Evolutionary conservation across 2,329 filamentous ascomycete genomes (phyloP).

Genomic region (Claviceps sp.): DNA sequence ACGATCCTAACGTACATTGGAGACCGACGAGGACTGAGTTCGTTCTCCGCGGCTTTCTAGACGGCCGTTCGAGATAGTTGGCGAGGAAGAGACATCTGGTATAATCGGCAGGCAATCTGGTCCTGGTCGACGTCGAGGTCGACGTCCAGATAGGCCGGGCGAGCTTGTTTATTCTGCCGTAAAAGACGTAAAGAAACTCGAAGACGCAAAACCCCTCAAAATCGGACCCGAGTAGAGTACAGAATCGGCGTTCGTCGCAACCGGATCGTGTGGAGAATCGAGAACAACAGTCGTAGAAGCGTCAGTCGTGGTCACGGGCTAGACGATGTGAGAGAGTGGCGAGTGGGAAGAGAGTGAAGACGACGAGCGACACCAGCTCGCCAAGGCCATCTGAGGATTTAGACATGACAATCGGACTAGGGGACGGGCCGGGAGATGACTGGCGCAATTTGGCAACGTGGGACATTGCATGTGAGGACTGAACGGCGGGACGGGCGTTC

Average conservation of each 20-base stretch:
- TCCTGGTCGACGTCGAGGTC: background rate
- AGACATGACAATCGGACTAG: background rate
- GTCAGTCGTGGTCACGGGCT: background rate
- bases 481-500: too few species aligned
- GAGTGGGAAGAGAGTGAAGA: background rate
- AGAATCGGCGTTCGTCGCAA: background rate
- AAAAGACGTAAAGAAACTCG: background rate
- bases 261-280: background rate
- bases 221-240: background rate
- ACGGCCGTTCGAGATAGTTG: background rate
- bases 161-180: background rate
- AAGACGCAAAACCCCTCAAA: background rate
- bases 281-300: background rate
- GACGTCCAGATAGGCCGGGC: background rate
- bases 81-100: background rate
- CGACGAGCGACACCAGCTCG: background rate
- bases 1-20: constrained; percentile 2
- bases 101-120: background rate
- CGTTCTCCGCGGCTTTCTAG: background rate
- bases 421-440: too few species aligned
- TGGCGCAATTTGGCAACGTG: too few species aligned
- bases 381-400: background rate
- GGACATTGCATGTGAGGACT: too few species aligned
- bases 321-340: background rate
- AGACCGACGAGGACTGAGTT: background rate